phyloP scores from a whole-genome alignment of 208 protist genomes.

The Leishmania aethiopica region DNA sequence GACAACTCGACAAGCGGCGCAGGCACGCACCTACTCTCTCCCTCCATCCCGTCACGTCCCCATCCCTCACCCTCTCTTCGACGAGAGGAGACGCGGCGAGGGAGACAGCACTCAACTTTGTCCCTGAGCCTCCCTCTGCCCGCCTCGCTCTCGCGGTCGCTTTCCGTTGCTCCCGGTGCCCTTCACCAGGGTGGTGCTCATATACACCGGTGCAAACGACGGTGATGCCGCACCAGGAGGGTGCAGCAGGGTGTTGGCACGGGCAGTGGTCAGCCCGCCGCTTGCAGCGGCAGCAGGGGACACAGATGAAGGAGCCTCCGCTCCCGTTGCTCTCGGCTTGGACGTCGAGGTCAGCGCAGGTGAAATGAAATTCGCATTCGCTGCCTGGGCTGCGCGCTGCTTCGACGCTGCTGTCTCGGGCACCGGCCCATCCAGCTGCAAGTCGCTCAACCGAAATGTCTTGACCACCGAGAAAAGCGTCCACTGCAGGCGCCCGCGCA shows the following conservation, averaged over 20 bases:
- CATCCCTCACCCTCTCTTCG: neutral
- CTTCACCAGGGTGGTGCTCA: slow-evolving; percentile 66
- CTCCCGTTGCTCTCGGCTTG: neutral
- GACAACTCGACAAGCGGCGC: neutral
- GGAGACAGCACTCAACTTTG: neutral
- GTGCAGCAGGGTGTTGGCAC: slow-evolving; percentile 10
- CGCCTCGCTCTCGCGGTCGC: slow-evolving; percentile 16
- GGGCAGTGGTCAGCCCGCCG: neutral
- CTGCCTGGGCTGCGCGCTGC: slow-evolving; percentile 4
- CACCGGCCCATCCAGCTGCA: slow-evolving; percentile 76
- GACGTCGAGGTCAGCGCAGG: neutral
- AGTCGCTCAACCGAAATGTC: slow-evolving; percentile 67
- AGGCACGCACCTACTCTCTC: neutral
- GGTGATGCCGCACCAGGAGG: slow-evolving; percentile 37
- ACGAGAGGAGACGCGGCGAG: neutral
- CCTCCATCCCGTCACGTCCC: neutral
- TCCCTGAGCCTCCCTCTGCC: slow-evolving; percentile 1
- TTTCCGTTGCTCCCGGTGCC: slow-evolving; percentile 25
- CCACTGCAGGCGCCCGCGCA: slow-evolving; percentile 85
- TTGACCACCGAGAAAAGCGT: slow-evolving; percentile 77
- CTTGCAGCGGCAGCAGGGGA: slow-evolving; percentile 1
- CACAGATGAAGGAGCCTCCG: neutral
- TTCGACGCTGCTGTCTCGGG: slow-evolving; percentile 58
- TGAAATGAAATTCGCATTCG: neutral
- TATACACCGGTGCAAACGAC: slow-evolving; percentile 60